phyloP scores from a whole-genome alignment of 495 filamentous ascomycete genomes.

The Acidiella bohemica region DNA sequence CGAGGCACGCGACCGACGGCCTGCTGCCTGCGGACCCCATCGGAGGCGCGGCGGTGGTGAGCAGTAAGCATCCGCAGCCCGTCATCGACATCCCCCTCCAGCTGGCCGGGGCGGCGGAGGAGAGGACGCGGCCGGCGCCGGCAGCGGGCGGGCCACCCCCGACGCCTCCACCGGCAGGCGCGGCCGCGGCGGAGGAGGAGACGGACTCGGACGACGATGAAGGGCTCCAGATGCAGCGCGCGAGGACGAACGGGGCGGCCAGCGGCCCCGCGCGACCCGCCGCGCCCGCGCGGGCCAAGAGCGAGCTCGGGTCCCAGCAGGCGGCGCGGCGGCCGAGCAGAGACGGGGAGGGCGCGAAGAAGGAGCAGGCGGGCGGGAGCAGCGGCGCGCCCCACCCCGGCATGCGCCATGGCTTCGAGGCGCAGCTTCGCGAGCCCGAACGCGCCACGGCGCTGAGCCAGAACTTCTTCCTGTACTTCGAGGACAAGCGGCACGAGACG shows the following conservation, averaged over 20 bases:
- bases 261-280: conserved; percentile 1
- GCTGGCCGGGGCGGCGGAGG: too few species aligned
- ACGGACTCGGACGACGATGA: conserved; percentile 13
- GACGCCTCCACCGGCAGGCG: too few species aligned
- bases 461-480: conserved; percentile 98
- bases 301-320: too few species aligned
- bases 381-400: too few species aligned
- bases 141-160: too few species aligned
- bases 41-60: too few species aligned
- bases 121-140: too few species aligned
- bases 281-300: neutral
- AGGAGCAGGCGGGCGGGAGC: too few species aligned
- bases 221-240: conserved; percentile 12
- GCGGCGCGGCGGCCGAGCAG: too few species aligned
- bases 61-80: conserved; percentile 9
- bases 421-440: conserved; percentile 46
- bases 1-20: conserved; percentile 2
- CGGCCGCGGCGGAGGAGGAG: too few species aligned
- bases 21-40: neutral
- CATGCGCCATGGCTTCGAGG: conserved; percentile 51
- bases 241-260: too few species aligned
- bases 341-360: too few species aligned
- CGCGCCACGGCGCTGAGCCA: conserved; percentile 41
- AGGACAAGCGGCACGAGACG: conserved; percentile 94
- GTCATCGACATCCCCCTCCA: conserved; percentile 6